These are phyloP conservation scores for Dothideomycetes sp. DNA, from an alignment of 2,329 filamentous ascomycete genomes.

Conservation along the genomic window DNA sequence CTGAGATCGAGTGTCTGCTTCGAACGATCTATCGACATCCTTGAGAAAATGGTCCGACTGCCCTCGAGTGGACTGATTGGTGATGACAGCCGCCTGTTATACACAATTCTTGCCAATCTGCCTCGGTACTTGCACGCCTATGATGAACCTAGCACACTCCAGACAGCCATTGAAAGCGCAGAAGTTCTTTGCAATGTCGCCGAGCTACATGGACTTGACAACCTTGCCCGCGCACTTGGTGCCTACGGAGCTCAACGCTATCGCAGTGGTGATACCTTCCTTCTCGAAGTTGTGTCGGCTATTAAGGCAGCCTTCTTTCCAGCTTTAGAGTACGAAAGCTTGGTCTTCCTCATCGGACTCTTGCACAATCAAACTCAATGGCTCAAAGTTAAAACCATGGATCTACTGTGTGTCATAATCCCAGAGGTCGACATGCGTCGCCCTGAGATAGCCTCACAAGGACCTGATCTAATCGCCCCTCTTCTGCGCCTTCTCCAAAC, in stretches of 20 bases:
- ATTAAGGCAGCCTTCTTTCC: constrained; percentile 73
- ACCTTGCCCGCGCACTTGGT: constrained; percentile 58
- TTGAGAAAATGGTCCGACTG: constrained; percentile 68
- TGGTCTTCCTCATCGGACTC: constrained; percentile 84
- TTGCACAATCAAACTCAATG: constrained; percentile 80
- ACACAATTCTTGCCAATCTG: constrained; percentile 81
- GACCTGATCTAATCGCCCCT: constrained; percentile 89
- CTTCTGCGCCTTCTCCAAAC: constrained; percentile 82
- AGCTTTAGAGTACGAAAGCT: constrained; percentile 66
- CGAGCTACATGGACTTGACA: constrained; percentile 56
- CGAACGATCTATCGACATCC: constrained; percentile 61
- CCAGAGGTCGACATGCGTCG: constrained; percentile 89
- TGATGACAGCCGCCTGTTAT: constrained; percentile 69
- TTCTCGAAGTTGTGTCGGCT: constrained; percentile 61
- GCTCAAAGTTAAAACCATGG: constrained; percentile 91
- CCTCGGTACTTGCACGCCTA: constrained; percentile 74
- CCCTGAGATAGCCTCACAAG: constrained; percentile 78
- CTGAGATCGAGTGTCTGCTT: constrained; percentile 77
- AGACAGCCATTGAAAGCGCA: constrained; percentile 50
- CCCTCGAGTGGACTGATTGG: constrained; percentile 75
- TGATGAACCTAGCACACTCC: constrained; percentile 40
- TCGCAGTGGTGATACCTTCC: constrained; percentile 61
- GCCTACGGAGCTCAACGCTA: constrained; percentile 59
- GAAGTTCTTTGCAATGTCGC: constrained; percentile 61
- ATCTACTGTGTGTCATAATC: constrained; percentile 72